Base-by-base conservation (phyloP, 306 rosid genomes). In the Prunus persica region DNA sequence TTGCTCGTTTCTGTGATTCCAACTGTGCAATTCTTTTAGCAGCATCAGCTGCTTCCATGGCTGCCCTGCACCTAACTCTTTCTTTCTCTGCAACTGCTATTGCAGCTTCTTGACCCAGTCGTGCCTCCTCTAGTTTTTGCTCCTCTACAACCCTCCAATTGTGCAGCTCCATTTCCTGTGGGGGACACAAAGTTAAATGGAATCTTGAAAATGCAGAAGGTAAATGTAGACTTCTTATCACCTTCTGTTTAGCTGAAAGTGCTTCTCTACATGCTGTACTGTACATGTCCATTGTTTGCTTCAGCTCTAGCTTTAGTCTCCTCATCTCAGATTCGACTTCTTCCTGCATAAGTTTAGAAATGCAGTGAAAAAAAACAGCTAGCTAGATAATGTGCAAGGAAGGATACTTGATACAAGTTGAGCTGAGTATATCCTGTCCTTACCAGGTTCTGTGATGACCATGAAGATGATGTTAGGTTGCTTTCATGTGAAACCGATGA, bases 211-310 rank as follows among this genome's bases (percentile, higher is more conserved):
- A 25, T 24, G 8, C 15, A 66, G 11, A 74, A 47, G 41, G 16
- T 27, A 34, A 11, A 49, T 47, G 0, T 19, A 15, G 8, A 8
- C 5, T 9, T 61, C 4, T 46, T 3, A 19, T 30, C 84, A 94
- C 98, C 88, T 89, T 95, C 2, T 89, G 96, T 69, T 88, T 82
- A 69, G 95, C 95, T 25, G 89, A 81, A 6, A 90, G 85, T 74
- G 95, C 92, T 90, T 90, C 95, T 84, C 76, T 90, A 76, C 95
- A 90, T 67, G 95, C 90, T 43, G 86, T 75, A 71, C 92, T 88
- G 77, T 90, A 90, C 95, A 90, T 86, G 76, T 95, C 98, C 96
- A 92, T 91, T 19, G 98, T 95, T 81, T 92, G 97, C 88, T 92
- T 95, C 57, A 95, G 88, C 90, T 95, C 98, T 38, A 89, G 87